phyloP scores from a whole-genome alignment of 2,329 filamentous ascomycete species.

The Colletotrichum acutatum region DNA sequence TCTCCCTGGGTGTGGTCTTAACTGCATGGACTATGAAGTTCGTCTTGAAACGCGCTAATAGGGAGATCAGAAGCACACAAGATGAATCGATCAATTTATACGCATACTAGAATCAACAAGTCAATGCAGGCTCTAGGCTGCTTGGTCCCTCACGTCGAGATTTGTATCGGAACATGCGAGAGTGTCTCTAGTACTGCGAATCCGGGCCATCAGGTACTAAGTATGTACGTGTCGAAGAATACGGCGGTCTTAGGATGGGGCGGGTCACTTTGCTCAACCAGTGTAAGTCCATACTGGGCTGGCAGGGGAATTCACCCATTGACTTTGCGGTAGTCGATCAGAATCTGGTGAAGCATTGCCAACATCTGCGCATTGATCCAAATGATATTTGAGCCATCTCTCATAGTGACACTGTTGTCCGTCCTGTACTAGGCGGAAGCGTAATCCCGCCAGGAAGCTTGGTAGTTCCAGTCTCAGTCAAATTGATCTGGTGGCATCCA shows the following conservation, averaged over 20 bases:
- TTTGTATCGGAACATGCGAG: too few species aligned
- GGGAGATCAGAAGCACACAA: constrained; percentile 40
- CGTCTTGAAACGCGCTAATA: constrained; percentile 48
- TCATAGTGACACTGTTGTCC: constrained; percentile 29
- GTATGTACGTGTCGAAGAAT: constrained; percentile 8
- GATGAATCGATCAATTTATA: constrained; percentile 40
- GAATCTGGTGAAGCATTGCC: constrained; percentile 35
- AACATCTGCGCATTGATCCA: not conserved
- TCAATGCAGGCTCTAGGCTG: too few species aligned
- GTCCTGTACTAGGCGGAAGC: constrained; percentile 38
- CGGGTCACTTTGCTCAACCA: constrained; percentile 29
- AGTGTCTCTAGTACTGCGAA: not conserved
- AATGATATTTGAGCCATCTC: too few species aligned
- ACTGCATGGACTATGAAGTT: constrained; percentile 49
- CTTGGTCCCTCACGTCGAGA: too few species aligned
- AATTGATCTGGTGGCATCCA: constrained; percentile 65
- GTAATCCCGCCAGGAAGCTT: constrained; percentile 41
- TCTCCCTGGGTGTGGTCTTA: constrained; percentile 46
- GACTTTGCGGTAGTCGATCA: constrained; percentile 41
- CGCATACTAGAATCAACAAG: constrained; percentile 38
- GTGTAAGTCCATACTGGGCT: constrained; percentile 37
- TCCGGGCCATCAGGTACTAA: not conserved
- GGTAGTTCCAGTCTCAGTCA: constrained; percentile 58
- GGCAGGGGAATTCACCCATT: constrained; percentile 41
- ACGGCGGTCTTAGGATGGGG: not conserved